Evolutionary conservation across 148 eudicot species (phyloP).

Genomic region (Amaranthus hypochondriacus): DNA sequence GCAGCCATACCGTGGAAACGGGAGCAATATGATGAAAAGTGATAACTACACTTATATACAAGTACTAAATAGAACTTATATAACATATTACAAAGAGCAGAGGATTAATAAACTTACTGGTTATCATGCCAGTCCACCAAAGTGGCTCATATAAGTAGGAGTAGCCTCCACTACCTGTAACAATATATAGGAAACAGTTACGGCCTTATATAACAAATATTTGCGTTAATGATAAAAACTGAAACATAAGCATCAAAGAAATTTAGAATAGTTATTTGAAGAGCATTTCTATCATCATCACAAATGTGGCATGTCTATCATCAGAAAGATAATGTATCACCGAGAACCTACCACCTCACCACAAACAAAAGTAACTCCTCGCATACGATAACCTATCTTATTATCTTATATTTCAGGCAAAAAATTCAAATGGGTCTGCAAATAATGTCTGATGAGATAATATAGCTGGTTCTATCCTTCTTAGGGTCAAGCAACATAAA

Average conservation of each 20-base stretch:
- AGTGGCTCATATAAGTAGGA: slow-evolving; percentile 65
- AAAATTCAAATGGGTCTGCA: not conserved
- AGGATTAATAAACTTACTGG: slow-evolving; percentile 42
- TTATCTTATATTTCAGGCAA: too few relatives aligned
- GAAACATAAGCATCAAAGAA: not conserved
- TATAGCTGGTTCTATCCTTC: not conserved
- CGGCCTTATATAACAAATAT: not conserved
- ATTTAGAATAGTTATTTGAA: not conserved
- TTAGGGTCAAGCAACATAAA: not conserved
- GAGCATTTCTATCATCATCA: not conserved
- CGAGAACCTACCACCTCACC: not conserved
- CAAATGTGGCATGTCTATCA: not conserved
- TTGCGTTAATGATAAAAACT: not conserved
- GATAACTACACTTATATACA: not conserved
- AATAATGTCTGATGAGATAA: not conserved
- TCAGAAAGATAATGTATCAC: not conserved
- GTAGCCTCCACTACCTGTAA: slow-evolving; percentile 64
- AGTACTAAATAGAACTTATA: not conserved
- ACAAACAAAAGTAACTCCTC: not conserved
- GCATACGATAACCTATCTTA: not conserved
- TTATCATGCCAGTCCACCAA: slow-evolving; percentile 79
- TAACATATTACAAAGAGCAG: slow-evolving; percentile 4
- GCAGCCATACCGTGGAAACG: not conserved
- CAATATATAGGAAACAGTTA: slow-evolving; percentile 10
- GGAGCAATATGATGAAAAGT: not conserved